Evolutionary conservation across 2,329 filamentous ascomycete species (phyloP).

Genomic region (Elsinoe australis): DNA sequence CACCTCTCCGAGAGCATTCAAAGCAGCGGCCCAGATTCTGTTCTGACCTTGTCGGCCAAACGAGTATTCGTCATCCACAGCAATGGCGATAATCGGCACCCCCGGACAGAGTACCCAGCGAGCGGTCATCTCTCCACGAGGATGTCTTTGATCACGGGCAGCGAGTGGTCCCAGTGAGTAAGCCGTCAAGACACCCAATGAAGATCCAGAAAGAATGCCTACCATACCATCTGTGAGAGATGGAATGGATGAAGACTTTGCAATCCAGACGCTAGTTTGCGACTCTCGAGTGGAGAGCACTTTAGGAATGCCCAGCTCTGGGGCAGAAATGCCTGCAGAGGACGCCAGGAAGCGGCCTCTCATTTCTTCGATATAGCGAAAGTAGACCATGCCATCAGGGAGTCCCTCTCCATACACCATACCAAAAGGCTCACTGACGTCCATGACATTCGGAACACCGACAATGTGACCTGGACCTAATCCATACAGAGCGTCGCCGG

Average conservation of each 20-base stretch:
- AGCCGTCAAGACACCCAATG: slow-evolving; percentile 70
- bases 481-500: slow-evolving; percentile 67
- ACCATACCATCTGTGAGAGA: slow-evolving; percentile 67
- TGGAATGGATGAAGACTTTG: slow-evolving; percentile 68
- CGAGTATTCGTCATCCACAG: slow-evolving; percentile 76
- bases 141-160: slow-evolving; percentile 52
- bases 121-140: slow-evolving; percentile 71
- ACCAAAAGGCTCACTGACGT: slow-evolving; percentile 78
- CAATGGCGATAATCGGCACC: slow-evolving; percentile 78
- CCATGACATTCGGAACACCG: slow-evolving; percentile 77
- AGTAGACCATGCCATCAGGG: slow-evolving; percentile 74
- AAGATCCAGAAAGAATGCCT: slow-evolving; percentile 76
- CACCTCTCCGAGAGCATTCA: slow-evolving; percentile 88
- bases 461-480: slow-evolving; percentile 67
- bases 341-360: slow-evolving; percentile 65
- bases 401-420: slow-evolving; percentile 79
- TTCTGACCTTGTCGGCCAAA: slow-evolving; percentile 59
- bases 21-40: slow-evolving; percentile 80
- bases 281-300: slow-evolving; percentile 63
- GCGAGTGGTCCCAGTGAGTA: slow-evolving; percentile 55
- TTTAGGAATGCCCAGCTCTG: slow-evolving; percentile 66
- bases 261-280: slow-evolving; percentile 78
- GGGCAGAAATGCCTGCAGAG: slow-evolving; percentile 53
- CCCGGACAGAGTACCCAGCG: slow-evolving; percentile 88
- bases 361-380: slow-evolving; percentile 64